Evolutionary conservation across 2,329 filamentous ascomycete species (phyloP).

Genomic region (Aspergillus candidus): DNA sequence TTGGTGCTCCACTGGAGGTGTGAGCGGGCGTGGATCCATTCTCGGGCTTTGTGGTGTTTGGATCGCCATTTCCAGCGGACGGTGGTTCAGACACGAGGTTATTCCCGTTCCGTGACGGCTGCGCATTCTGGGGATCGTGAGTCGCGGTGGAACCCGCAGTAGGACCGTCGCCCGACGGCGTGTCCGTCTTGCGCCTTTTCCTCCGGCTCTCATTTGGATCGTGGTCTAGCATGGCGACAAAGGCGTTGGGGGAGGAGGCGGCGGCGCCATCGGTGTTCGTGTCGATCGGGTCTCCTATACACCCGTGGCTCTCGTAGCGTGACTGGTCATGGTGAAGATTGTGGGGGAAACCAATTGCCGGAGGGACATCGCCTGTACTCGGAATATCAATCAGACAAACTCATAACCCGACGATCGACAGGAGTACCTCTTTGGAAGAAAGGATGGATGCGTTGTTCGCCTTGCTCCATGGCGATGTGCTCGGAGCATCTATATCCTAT

Average conservation of each 20-base stretch:
- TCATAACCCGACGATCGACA: background rate
- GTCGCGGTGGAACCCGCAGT: too few species aligned
- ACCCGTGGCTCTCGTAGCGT: too few species aligned
- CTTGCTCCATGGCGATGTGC: slow-evolving; percentile 35
- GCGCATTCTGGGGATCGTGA: too few species aligned
- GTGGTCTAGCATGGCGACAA: slow-evolving; percentile 19
- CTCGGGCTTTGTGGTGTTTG: too few species aligned
- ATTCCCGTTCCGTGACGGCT: too few species aligned
- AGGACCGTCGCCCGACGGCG: slow-evolving; percentile 3
- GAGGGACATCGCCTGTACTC: slow-evolving; percentile 10
- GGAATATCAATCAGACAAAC: too few species aligned
- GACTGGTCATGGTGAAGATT: too few species aligned
- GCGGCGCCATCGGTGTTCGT: background rate
- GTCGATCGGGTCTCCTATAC: too few species aligned
- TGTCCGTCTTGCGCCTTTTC: slow-evolving; percentile 31
- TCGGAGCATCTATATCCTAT: slow-evolving; percentile 20
- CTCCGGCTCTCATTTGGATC: slow-evolving; percentile 29
- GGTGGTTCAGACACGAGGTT: too few species aligned
- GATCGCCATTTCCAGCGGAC: too few species aligned
- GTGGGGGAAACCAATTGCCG: too few species aligned
- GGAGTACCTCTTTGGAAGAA: slow-evolving; percentile 37
- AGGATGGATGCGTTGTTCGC: slow-evolving; percentile 36
- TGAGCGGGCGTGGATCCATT: too few species aligned
- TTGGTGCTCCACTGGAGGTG: slow-evolving; percentile 16
- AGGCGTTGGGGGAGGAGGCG: background rate